Conservation (phyloP, 306 rosid species). For the Fragaria ananassa region DNA sequence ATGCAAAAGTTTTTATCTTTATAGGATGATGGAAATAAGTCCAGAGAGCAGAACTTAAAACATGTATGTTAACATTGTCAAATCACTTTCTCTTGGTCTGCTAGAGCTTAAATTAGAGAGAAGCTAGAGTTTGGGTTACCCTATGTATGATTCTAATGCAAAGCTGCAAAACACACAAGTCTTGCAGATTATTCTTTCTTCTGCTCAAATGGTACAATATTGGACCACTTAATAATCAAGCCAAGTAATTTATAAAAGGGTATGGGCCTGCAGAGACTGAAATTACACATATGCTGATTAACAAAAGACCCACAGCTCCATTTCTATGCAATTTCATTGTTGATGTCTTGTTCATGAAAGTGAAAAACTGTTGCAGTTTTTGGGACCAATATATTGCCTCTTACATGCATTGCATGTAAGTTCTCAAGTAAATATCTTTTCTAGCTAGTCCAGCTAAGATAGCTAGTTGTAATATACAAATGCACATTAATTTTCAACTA, state of each 20-base stretch:
- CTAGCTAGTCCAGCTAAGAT: slow-evolving; percentile 41
- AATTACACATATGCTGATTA: slow-evolving; percentile 27
- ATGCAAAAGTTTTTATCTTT: slow-evolving; percentile 1
- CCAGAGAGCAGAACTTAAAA: background rate
- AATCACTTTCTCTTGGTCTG: slow-evolving; percentile 5
- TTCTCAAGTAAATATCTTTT: slow-evolving; percentile 11
- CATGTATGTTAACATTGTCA: background rate
- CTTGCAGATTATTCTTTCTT: background rate
- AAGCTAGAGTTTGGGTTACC: background rate
- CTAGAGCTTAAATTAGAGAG: background rate
- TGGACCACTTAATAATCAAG: slow-evolving; percentile 43
- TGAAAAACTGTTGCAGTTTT: background rate
- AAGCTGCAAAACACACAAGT: background rate
- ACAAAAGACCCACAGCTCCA: slow-evolving; percentile 27
- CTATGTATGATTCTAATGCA: background rate
- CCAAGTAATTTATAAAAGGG: slow-evolving; percentile 26
- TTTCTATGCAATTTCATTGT: slow-evolving; percentile 11
- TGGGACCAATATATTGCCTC: slow-evolving; percentile 17
- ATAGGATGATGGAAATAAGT: background rate
- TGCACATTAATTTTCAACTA: slow-evolving; percentile 25
- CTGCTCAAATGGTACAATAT: background rate
- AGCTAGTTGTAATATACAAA: slow-evolving; percentile 34
- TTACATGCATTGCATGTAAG: background rate
- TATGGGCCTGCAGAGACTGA: slow-evolving; percentile 45
- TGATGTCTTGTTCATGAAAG: background rate